Base-by-base conservation (phyloP, 495 filamentous ascomycete species). In the Tuber indicum region DNA sequence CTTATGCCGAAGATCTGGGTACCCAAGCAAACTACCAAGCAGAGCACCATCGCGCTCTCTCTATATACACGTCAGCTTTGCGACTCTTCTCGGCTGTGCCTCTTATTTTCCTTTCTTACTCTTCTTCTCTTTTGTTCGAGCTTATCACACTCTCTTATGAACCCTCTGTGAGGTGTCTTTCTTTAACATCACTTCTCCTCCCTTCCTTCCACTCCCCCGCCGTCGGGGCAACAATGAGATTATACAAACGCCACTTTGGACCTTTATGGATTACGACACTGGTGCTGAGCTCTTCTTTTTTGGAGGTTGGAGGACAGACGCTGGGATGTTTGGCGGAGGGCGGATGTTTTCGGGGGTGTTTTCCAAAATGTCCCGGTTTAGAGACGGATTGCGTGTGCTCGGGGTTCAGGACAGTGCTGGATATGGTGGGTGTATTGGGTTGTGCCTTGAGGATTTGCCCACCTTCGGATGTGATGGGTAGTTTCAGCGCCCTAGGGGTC, bases 101-200 rank as follows among this genome's bases (percentile, higher is more conserved):
- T 66, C 26, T 66, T 32, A 66, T 66, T 66, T 66, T 66, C 12
- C 12, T 66, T 66, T 66, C n/a, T 66, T 32, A 16, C 58, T 32
- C 58, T 66, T 32, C 58, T 66, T 66, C 58, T 66, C 26, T 32
- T 17, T 66, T 66, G 58, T 66, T 32, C 26, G 8, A 66, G 3
- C n/a, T 6, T 6, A 66, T 32, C 58, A 32, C 58, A 16, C 26
- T 66, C 52, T 62, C 26, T 66, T 66, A 66, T 66, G 26, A 66
- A 66, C 58, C 58, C 58, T 66, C 58, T 66, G 58, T n/a, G 58
- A 66, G 58, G 58, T 66, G 58, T 12, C n/a, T 32, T 66, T 66
- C 26, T 66, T 66, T 66, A 32, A 66, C 26, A 16, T 66, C 58
- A n/a, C 58, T 66, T 66, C 58, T 9, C 58, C 58, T 32, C 58